Percentiles rank a stretch among this genome's conserved stretches.
Evolutionary conservation across 176 grass and related monocot species (phyloP).

Genomic region (Aegilops speltoides): DNA sequence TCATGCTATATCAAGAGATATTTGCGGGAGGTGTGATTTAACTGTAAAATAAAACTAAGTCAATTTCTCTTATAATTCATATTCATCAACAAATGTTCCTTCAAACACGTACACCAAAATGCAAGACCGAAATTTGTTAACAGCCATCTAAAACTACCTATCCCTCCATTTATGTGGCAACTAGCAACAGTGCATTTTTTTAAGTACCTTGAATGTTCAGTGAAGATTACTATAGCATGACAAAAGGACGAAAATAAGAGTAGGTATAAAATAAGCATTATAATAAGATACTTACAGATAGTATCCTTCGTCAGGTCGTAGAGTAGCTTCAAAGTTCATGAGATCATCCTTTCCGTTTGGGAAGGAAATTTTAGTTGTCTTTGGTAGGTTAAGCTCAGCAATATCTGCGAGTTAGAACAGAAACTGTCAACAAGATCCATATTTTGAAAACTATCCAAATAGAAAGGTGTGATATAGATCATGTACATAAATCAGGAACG

Average conservation of each 20-base stretch:
- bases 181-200: not conserved
- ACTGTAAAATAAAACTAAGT: not conserved
- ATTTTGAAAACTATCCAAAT: not conserved
- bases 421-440: not conserved
- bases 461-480: not conserved
- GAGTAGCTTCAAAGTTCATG: slow-evolving; percentile 64
- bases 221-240: not conserved
- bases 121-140: not conserved
- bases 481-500: not conserved
- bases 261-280: not conserved
- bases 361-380: slow-evolving; percentile 60
- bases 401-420: slow-evolving; percentile 48
- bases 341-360: slow-evolving; percentile 79
- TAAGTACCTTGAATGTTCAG: not conserved
- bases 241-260: not conserved
- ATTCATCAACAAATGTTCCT: not conserved
- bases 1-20: not conserved
- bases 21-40: not conserved
- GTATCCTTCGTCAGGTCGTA: slow-evolving; percentile 72
- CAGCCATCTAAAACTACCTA: not conserved
- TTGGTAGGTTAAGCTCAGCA: slow-evolving; percentile 67
- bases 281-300: slow-evolving; percentile 50
- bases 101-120: not conserved
- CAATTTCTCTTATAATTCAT: not conserved
- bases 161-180: not conserved